phyloP scores from a whole-genome alignment of 2,329 filamentous ascomycete species.

The Neonectria neomacrospora region DNA sequence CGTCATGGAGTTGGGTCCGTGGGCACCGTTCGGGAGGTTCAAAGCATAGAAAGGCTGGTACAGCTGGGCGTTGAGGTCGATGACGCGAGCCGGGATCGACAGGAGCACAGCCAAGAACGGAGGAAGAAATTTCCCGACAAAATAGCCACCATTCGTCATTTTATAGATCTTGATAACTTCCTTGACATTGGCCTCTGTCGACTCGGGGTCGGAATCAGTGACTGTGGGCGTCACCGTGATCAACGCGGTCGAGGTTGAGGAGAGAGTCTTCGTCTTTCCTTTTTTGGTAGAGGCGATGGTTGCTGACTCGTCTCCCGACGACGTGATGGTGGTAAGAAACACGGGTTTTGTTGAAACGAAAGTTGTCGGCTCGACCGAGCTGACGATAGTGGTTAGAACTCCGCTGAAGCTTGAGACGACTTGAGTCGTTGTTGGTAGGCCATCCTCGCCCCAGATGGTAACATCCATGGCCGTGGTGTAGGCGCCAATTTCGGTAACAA shows the following conservation, averaged over 20 bases:
- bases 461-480: slow-evolving; percentile 10
- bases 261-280: slow-evolving; percentile 35
- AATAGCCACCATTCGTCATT: slow-evolving; percentile 46
- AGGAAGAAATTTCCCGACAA: slow-evolving; percentile 57
- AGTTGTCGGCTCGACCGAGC: slow-evolving; percentile 30
- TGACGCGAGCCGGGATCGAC: slow-evolving; percentile 55
- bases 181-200: slow-evolving; percentile 25
- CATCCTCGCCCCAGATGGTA: slow-evolving; percentile 6
- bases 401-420: slow-evolving; percentile 17
- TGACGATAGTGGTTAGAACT: slow-evolving; percentile 27
- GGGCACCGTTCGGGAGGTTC: slow-evolving; percentile 51
- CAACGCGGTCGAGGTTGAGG: slow-evolving; percentile 17
- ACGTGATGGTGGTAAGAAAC: slow-evolving; percentile 33
- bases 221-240: slow-evolving; percentile 31
- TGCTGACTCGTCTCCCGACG: slow-evolving; percentile 31
- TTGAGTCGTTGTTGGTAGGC: slow-evolving; percentile 1
- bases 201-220: neutral
- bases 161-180: slow-evolving; percentile 30
- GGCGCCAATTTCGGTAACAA: slow-evolving; percentile 6
- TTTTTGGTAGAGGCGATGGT: slow-evolving; percentile 36
- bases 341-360: slow-evolving; percentile 23
- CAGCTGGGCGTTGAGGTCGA: slow-evolving; percentile 56
- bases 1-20: slow-evolving; percentile 55
- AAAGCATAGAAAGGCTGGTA: slow-evolving; percentile 60
- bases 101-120: slow-evolving; percentile 54